A percentile compares a stretch with the other conserved stretches of the same genome.
These are phyloP conservation scores for Chlorella sp. DNA, from an alignment of 139 green algal genomes.

Conservation along the genomic window DNA sequence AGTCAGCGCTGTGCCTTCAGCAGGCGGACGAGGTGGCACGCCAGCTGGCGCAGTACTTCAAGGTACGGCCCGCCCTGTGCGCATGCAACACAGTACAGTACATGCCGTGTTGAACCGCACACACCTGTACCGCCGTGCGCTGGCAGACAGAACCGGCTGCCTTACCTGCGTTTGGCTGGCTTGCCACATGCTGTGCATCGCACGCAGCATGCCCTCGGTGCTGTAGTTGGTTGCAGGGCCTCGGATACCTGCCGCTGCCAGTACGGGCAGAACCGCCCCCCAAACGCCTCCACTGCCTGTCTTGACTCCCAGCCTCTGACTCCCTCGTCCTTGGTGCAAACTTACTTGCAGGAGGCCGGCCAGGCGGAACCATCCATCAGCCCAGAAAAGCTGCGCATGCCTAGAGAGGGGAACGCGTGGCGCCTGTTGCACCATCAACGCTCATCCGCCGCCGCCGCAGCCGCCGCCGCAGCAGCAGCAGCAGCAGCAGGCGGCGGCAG, in stretches of 20 bases:
- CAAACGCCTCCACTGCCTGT: too few species aligned
- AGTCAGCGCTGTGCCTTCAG: conserved; percentile 2
- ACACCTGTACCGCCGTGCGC: too few species aligned
- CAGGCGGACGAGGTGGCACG: conserved; percentile 5
- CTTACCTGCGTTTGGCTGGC: not conserved
- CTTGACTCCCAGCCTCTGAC: not conserved
- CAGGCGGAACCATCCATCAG: not conserved
- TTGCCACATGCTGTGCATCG: not conserved
- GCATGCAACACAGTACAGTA: too few species aligned
- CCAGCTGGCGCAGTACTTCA: not conserved
- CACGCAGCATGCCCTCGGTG: too few species aligned
- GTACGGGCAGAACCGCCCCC: too few species aligned
- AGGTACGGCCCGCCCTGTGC: not conserved
- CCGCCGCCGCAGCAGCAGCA: not conserved
- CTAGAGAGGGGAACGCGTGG: not conserved
- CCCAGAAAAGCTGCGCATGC: not conserved
- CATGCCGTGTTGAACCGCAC: too few species aligned
- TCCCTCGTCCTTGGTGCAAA: not conserved
- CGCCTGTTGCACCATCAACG: too few species aligned
- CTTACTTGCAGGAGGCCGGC: not conserved
- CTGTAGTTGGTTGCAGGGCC: too few species aligned
- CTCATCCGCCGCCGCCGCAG: not conserved
- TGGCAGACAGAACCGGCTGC: too few species aligned
- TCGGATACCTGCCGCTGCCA: too few species aligned
- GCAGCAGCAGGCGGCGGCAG: not conserved